Evolutionary conservation across 164 flowering plant genomes (phyloP).

Genomic region (Macadamia tetraphylla): DNA sequence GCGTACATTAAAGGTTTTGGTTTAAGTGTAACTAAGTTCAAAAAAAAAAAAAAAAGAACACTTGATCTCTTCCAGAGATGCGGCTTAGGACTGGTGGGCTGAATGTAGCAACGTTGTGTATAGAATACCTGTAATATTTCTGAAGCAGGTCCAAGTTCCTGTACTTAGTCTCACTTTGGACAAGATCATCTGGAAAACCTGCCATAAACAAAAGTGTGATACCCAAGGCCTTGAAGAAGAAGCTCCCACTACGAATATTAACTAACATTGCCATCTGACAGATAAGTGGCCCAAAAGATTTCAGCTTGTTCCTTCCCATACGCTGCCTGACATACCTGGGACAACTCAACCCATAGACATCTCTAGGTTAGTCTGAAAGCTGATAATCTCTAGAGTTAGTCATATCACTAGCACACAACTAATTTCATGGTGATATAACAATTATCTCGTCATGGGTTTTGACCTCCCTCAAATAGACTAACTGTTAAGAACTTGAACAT

Average conservation of each 20-base stretch:
- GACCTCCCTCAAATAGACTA: no score
- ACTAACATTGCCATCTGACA: slow-evolving; percentile 49
- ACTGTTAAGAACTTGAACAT: no score
- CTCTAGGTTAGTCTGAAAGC: slow-evolving; percentile 4
- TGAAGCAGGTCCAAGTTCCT: slow-evolving; percentile 54
- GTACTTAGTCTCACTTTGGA: slow-evolving; percentile 53
- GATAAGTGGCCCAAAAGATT: slow-evolving; percentile 52
- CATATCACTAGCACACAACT: background rate
- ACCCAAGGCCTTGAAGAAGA: slow-evolving; percentile 66
- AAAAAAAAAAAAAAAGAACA: no score
- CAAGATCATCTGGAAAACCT: slow-evolving; percentile 49
- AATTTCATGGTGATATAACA: background rate
- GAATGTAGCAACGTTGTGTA: no score
- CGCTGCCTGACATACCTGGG: slow-evolving; percentile 61
- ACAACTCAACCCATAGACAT: background rate
- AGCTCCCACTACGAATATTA: slow-evolving; percentile 50
- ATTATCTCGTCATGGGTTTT: no score
- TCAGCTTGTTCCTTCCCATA: slow-evolving; percentile 61
- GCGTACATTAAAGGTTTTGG: no score
- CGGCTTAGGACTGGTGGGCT: no score
- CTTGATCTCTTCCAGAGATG: no score
- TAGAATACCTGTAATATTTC: slow-evolving; percentile 45
- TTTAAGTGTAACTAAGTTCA: no score
- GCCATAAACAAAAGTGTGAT: slow-evolving; percentile 65
- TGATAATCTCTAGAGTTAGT: no score